Percentiles rank a stretch among this genome's conserved stretches.
Evolutionary conservation across 2,329 filamentous ascomycete species (phyloP).

Genomic region (Ciborinia camelliae): DNA sequence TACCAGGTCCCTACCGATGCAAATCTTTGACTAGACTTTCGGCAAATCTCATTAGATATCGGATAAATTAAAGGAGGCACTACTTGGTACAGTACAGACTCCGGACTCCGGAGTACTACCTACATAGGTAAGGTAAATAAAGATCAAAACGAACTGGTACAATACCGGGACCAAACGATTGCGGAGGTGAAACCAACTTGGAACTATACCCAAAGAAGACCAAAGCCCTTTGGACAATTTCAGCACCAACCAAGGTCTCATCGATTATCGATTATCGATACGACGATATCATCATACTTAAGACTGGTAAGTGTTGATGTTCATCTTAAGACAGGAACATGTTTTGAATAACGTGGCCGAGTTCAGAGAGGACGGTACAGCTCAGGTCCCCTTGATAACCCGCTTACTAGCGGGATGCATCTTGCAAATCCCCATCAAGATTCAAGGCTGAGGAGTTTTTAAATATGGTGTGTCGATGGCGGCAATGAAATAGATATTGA

Average conservation of each 20-base stretch:
- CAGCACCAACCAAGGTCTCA: background rate
- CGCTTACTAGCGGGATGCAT: background rate
- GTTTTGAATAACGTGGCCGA: background rate
- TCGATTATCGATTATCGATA: no score
- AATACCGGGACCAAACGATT: constrained; percentile 9
- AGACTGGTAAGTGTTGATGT: background rate
- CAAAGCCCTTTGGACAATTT: background rate
- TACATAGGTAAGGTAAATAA: no score
- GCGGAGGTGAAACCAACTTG: constrained; percentile 5
- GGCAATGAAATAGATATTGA: background rate
- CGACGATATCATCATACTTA: no score
- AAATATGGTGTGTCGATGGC: background rate
- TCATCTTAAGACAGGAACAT: background rate
- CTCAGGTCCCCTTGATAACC: background rate
- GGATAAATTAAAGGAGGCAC: background rate
- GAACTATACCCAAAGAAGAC: background rate
- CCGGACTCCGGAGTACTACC: no score
- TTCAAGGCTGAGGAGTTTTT: background rate
- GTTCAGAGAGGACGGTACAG: no score
- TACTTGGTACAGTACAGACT: no score
- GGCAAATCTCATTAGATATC: background rate
- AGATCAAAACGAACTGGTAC: background rate
- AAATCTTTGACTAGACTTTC: background rate
- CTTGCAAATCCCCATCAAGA: background rate
- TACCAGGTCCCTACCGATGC: no score